A percentile compares a stretch with the other conserved stretches of the same genome.
Evolutionary conservation across 208 protist species (phyloP).

Genomic region (Trypanosoma avium): DNA sequence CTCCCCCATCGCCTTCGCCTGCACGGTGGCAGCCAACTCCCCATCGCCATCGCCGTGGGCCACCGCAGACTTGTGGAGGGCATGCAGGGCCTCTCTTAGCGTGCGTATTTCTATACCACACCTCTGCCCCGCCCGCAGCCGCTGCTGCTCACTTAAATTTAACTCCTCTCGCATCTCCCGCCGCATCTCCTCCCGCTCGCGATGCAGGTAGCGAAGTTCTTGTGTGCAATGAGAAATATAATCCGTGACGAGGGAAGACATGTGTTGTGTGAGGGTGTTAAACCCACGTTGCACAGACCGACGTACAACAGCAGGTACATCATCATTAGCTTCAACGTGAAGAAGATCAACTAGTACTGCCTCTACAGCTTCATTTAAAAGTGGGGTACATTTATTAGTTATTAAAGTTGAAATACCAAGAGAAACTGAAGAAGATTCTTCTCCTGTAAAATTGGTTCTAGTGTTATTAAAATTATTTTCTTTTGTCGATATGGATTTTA

Average conservation of each 20-base stretch:
- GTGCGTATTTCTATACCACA: constrained; percentile 26
- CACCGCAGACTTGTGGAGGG: constrained; percentile 23
- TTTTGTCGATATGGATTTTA: background rate
- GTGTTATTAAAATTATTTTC: background rate
- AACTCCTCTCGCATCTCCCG: constrained; percentile 16
- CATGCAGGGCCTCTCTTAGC: constrained; percentile 30
- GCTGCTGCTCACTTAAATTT: constrained; percentile 4
- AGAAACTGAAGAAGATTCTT: background rate
- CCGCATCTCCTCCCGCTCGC: constrained; percentile 15
- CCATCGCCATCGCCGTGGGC: constrained; percentile 25
- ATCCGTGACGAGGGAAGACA: constrained; percentile 1
- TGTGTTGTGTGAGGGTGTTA: constrained; percentile 7
- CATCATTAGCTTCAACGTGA: constrained; percentile 27
- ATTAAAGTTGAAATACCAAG: constrained; percentile 6
- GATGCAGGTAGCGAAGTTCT: constrained; percentile 7
- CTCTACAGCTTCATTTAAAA: constrained; percentile 13
- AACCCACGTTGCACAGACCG: constrained; percentile 23
- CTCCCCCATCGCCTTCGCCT: constrained; percentile 30
- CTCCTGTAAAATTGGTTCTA: background rate
- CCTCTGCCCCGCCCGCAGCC: constrained; percentile 9
- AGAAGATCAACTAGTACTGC: constrained; percentile 28
- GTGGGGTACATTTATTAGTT: constrained; percentile 9
- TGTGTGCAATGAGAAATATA: constrained; percentile 10
- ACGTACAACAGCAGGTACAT: constrained; percentile 25
- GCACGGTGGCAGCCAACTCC: constrained; percentile 18